Evolutionary conservation across 768 basidiomycete genomes (phyloP).

Genomic region (Termitomyces sp.): DNA sequence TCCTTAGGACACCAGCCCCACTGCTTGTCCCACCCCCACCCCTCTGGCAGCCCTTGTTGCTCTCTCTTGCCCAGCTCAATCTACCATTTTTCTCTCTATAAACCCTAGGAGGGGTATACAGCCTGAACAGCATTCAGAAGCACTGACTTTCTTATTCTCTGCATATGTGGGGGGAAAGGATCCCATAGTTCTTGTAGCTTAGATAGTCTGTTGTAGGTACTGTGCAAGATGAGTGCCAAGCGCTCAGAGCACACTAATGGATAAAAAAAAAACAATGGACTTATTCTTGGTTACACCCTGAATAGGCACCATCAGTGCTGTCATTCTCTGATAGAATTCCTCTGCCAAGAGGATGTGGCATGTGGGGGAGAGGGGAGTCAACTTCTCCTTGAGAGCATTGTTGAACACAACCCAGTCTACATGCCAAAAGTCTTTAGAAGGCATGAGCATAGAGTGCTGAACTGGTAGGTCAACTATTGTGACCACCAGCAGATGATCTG

Average conservation of each 20-base stretch:
- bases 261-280: not conserved
- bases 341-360: too few relatives aligned
- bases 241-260: not conserved
- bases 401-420: too few relatives aligned
- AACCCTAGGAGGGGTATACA: not conserved
- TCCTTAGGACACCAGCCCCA: not conserved
- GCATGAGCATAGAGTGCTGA: too few relatives aligned
- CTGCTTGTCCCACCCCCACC: not conserved
- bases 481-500: too few relatives aligned
- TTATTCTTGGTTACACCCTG: too few relatives aligned
- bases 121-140: not conserved
- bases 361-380: too few relatives aligned
- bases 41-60: not conserved
- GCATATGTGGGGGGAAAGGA: not conserved
- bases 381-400: too few relatives aligned
- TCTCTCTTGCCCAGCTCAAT: not conserved
- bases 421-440: too few relatives aligned
- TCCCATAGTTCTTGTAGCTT: not conserved
- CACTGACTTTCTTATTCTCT: not conserved
- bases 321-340: too few relatives aligned
- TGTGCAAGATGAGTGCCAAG: not conserved
- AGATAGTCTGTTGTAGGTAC: not conserved
- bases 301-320: too few relatives aligned
- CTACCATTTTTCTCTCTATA: not conserved
- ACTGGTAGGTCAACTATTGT: too few relatives aligned